A percentile compares a stretch with the other conserved stretches of the same genome.
phyloP scores from a whole-genome alignment of 179 eudicot species.

The Pouteria campechiana region DNA sequence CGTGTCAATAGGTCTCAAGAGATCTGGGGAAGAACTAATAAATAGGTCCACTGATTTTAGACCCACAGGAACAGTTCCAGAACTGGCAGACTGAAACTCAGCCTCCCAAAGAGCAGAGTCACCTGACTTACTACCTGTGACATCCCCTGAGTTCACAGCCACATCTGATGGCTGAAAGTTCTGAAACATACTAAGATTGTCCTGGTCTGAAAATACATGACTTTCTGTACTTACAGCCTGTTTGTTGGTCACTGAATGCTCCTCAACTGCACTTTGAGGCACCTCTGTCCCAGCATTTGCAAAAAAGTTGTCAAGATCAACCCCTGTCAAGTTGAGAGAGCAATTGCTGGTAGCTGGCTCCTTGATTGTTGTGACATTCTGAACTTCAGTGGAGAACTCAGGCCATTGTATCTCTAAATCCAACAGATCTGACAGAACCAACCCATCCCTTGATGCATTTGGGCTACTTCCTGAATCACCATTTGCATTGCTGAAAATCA shows the following conservation, averaged over 20 bases:
- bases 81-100: conserved; percentile 54
- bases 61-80: conserved; percentile 20
- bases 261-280: conserved; percentile 11
- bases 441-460: conserved; percentile 27
- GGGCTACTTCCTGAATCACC: conserved; percentile 26
- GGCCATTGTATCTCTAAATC: conserved; percentile 59
- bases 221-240: conserved; percentile 8
- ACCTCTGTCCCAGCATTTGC: conserved; percentile 11
- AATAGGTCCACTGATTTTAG: conserved; percentile 17
- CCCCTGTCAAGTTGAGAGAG: conserved; percentile 31
- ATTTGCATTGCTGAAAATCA: conserved; percentile 27
- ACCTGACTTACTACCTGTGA: conserved; percentile 12
- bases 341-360: conserved; percentile 16
- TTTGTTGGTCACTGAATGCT: conserved; percentile 12
- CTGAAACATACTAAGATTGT: conserved; percentile 25
- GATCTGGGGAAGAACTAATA: conserved; percentile 16
- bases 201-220: conserved; percentile 22
- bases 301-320: conserved; percentile 35
- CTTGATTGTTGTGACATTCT: conserved; percentile 13
- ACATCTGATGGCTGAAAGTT: conserved; percentile 16
- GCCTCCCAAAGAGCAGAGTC: conserved; percentile 63
- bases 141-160: conserved; percentile 16
- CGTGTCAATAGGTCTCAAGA: conserved; percentile 31
- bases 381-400: conserved; percentile 33
- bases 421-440: conserved; percentile 47